Evolutionary conservation across 2,329 filamentous ascomycete genomes (phyloP).

Genomic region (Pseudogymnoascus sp.): DNA sequence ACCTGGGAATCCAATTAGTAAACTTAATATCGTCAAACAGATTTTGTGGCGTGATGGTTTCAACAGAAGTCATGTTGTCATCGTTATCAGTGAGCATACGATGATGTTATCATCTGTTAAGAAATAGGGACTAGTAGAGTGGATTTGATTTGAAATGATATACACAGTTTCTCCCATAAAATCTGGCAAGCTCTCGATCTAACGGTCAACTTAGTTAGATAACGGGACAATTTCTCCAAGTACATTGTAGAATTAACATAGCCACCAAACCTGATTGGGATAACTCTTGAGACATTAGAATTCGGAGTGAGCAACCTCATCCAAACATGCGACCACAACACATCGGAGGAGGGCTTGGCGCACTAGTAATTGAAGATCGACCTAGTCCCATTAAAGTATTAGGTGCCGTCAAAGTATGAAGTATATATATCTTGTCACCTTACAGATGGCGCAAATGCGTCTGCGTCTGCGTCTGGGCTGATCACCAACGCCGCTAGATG

Average conservation of each 20-base stretch:
- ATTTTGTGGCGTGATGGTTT: constrained; percentile 1
- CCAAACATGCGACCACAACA: background rate
- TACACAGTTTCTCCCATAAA: background rate
- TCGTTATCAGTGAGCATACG: background rate
- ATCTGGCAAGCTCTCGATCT: background rate
- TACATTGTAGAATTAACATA: background rate
- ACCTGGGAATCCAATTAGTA: background rate
- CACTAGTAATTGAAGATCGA: background rate
- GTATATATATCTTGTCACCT: background rate
- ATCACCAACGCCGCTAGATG: background rate
- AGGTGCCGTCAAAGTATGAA: background rate
- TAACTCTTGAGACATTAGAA: background rate
- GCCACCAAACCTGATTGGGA: background rate
- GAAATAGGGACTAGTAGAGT: background rate
- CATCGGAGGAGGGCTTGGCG: background rate
- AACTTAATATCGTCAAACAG: background rate
- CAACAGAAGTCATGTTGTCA: background rate
- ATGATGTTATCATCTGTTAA: background rate
- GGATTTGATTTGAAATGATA: background rate
- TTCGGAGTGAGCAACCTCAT: background rate
- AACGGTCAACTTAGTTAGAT: background rate
- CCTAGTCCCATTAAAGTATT: background rate
- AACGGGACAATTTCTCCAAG: background rate
- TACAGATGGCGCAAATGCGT: background rate
- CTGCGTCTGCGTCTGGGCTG: background rate